Evolutionary conservation across 2,329 filamentous ascomycete species (phyloP).

Genomic region (Aspergillus hortae): DNA sequence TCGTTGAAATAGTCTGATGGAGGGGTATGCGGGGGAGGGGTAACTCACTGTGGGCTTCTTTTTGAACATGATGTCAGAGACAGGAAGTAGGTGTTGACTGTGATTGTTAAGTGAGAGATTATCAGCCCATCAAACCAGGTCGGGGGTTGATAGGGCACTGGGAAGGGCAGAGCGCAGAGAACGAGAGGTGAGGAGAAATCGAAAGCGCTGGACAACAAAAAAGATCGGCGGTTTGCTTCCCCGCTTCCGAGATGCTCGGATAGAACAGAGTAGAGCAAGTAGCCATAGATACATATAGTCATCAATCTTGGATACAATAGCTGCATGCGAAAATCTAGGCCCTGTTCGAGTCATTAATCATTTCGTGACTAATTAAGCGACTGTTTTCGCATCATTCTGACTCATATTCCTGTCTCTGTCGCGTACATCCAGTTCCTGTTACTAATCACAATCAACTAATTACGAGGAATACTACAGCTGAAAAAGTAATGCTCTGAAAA

Average conservation of each 20-base stretch:
- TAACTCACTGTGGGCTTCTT: slow-evolving; percentile 56
- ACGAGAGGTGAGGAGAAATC: background rate
- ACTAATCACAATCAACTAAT: background rate
- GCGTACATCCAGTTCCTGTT: no score
- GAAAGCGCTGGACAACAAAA: background rate
- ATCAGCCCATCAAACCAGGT: background rate
- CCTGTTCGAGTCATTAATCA: background rate
- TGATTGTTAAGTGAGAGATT: no score
- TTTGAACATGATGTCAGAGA: slow-evolving; percentile 53
- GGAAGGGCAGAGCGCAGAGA: background rate
- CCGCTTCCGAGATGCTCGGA: background rate
- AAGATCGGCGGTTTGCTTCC: background rate
- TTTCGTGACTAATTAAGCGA: background rate
- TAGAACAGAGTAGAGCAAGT: no score
- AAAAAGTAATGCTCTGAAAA: background rate
- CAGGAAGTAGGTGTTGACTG: no score
- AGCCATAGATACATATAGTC: no score
- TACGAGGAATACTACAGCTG: background rate
- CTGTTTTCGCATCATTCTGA: background rate
- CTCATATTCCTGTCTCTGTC: no score
- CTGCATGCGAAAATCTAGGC: background rate
- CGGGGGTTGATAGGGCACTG: background rate
- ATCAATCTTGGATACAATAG: background rate
- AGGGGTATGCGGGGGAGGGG: slow-evolving; percentile 26
- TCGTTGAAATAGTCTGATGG: slow-evolving; percentile 1